Percentiles rank a stretch among this genome's conserved stretches.
Conservation (phyloP, 2,329 filamentous ascomycete genomes). For the Trichoderma harzianum region DNA sequence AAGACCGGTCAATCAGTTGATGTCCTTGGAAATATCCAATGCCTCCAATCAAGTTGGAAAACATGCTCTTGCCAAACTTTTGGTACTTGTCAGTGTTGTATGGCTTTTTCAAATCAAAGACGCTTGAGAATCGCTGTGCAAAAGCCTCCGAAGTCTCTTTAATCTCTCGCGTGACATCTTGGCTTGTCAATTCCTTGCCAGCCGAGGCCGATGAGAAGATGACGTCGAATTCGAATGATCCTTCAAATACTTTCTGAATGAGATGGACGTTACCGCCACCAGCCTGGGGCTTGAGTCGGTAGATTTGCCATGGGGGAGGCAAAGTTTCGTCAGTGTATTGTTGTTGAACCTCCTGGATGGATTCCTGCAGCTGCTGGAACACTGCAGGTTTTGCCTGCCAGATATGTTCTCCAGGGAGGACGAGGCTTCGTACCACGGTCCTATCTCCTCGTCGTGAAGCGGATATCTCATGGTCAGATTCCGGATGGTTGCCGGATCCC, state of each 20-base stretch:
- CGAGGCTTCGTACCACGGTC: slow-evolving; percentile 71
- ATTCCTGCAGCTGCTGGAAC: slow-evolving; percentile 51
- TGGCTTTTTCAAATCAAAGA: slow-evolving; percentile 66
- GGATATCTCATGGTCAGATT: slow-evolving; percentile 64
- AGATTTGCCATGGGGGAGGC: slow-evolving; percentile 81
- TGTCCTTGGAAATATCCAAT: slow-evolving; percentile 94
- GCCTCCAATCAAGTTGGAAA: slow-evolving; percentile 90
- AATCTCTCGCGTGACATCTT: slow-evolving; percentile 69
- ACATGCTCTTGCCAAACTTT: slow-evolving; percentile 80
- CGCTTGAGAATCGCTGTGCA: slow-evolving; percentile 66
- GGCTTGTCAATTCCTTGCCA: slow-evolving; percentile 49
- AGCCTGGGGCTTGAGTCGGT: slow-evolving; percentile 69
- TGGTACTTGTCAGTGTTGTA: slow-evolving; percentile 72
- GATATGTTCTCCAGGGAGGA: slow-evolving; percentile 62
- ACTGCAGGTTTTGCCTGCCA: slow-evolving; percentile 77
- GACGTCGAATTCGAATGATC: slow-evolving; percentile 88
- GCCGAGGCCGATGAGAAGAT: slow-evolving; percentile 80
- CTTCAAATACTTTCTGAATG: slow-evolving; percentile 87
- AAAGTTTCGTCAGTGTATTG: slow-evolving; percentile 59
- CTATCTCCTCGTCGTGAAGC: slow-evolving; percentile 68
- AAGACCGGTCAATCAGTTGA: slow-evolving; percentile 83
- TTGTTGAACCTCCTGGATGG: slow-evolving; percentile 48
- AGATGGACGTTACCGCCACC: slow-evolving; percentile 77
- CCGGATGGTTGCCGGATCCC: slow-evolving; percentile 60
- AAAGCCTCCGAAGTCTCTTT: slow-evolving; percentile 65